Percentiles rank a stretch among this genome's conserved stretches.
These are phyloP conservation scores for Jimgerdemannia flammicorona DNA, from an alignment of 192 early-diverging fungal genomes.

Conservation along the genomic window DNA sequence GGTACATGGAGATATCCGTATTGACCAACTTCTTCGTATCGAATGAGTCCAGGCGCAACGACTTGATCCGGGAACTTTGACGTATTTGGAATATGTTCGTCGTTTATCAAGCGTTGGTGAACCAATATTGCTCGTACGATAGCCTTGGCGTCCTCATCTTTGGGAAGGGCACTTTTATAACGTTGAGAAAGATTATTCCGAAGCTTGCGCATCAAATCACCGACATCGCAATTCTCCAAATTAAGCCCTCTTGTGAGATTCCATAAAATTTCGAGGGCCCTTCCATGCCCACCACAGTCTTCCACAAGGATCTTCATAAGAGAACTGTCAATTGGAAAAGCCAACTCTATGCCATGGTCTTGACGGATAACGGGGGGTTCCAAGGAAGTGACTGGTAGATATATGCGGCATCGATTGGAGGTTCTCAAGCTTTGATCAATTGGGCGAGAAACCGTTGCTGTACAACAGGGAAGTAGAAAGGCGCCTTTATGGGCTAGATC, in stretches of 20 bases:
- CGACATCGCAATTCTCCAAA: slow-evolving; percentile 13
- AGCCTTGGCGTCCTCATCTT: slow-evolving; percentile 8
- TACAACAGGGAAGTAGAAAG: slow-evolving; percentile 25
- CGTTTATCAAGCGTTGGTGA: slow-evolving; percentile 5
- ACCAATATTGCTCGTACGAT: slow-evolving; percentile 22
- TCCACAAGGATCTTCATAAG: slow-evolving; percentile 27
- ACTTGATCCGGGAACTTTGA: slow-evolving; percentile 15
- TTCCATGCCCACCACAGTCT: slow-evolving; percentile 36
- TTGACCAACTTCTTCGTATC: slow-evolving; percentile 4
- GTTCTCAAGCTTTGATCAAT: slow-evolving; percentile 16
- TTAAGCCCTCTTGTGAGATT: background rate
- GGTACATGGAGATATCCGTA: slow-evolving; percentile 18
- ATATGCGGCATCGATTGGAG: slow-evolving; percentile 17
- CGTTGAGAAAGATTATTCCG: slow-evolving; percentile 8
- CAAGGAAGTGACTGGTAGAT: slow-evolving; percentile 25
- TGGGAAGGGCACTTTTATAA: slow-evolving; percentile 15
- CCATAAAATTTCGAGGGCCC: slow-evolving; percentile 25
- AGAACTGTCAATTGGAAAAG: slow-evolving; percentile 21
- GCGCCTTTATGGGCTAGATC: slow-evolving; percentile 15
- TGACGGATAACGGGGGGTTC: slow-evolving; percentile 16
- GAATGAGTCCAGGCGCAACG: slow-evolving; percentile 21
- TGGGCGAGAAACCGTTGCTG: slow-evolving; percentile 16
- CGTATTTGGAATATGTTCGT: slow-evolving; percentile 19
- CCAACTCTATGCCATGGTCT: slow-evolving; percentile 5
- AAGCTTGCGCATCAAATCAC: slow-evolving; percentile 16